Base-by-base conservation (phyloP, 2,329 filamentous ascomycete genomes). In the Chaetomium strumarium region DNA sequence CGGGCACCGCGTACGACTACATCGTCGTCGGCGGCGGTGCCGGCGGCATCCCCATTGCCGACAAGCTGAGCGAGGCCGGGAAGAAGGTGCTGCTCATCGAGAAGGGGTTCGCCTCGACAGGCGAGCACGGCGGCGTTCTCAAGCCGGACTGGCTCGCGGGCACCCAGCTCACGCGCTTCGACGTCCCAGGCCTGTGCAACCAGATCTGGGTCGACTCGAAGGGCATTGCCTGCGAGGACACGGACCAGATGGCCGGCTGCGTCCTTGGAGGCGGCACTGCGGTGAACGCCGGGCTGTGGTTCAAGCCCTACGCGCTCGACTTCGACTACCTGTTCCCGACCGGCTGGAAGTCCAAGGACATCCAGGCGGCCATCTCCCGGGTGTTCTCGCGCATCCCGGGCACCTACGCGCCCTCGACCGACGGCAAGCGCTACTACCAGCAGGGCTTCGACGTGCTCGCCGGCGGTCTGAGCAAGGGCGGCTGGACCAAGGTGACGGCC, bases 161-260 rank as follows among this genome's bases (percentile, higher is more conserved):
- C 17, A 78, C 77, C 29, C 76, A 79, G 43, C 60, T 85, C 33
- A 84, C 81, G 16, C 79, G 82, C 46, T 84, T 85, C 62, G 82
- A 85, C 62, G 75, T 85, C 12, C 81, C 81, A 2, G 82, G 82
- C 58, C 75, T 84, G 49, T 84, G 81, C 68, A 85, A 85, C 63
- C 72, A 84, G 68, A 84, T 85, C 60, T 84, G 80, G 80, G 68
- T 72, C 10, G 75, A 83, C 61, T 80, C 78, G 17, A 72, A 70
- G 9, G 79, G 79, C 30, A 80, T 84, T 62, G 77, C 80, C 44
- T 86, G 83, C 67, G 74, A 75, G 1, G 83, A 85, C 63, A 81
- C 78, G 39, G 81, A 83, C 61, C 79, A 83, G 64, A 85, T 85
- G 81, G 81, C 81, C 33, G 83, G 81, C 9, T 85, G 82, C 58